A percentile compares a stretch with the other conserved stretches of the same genome.
phyloP scores from a whole-genome alignment of 2,329 filamentous ascomycete species.

The Colletotrichum sp. region DNA sequence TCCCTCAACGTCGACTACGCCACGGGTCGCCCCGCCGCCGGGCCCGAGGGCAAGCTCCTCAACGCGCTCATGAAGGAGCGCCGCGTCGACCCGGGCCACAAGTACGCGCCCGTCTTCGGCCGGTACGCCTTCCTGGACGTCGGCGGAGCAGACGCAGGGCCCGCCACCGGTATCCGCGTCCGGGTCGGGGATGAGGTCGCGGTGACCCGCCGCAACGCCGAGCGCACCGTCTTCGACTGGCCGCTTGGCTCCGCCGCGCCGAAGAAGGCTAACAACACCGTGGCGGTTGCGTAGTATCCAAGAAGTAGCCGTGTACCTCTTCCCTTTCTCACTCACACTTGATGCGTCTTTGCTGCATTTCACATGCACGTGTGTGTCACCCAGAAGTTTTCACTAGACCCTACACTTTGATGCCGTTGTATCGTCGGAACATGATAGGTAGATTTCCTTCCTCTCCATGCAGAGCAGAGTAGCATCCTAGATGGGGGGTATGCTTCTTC shows the following conservation, averaged over 20 bases:
- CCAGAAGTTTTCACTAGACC: neutral
- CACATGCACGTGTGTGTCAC: neutral
- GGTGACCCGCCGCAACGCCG: conserved; percentile 53
- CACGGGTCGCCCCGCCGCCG: conserved; percentile 63
- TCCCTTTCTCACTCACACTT: neutral
- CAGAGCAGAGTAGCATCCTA: neutral
- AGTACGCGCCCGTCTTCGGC: conserved; percentile 75
- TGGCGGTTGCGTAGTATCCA: neutral
- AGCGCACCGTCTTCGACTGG: conserved; percentile 62
- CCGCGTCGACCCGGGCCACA: conserved; percentile 71
- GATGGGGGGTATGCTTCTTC: neutral
- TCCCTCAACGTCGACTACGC: conserved; percentile 76
- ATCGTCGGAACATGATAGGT: neutral
- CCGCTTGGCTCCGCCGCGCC: conserved; percentile 26
- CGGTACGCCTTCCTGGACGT: conserved; percentile 68
- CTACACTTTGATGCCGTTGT: neutral
- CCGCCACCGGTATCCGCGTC: conserved; percentile 36
- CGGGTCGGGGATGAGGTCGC: conserved; percentile 61
- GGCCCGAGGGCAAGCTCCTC: conserved; percentile 64
- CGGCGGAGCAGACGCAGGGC: neutral
- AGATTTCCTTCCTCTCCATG: neutral
- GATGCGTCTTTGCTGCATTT: neutral
- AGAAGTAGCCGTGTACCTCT: neutral
- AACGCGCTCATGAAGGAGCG: conserved; percentile 75
- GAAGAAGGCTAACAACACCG: neutral